Evolutionary conservation across 495 filamentous ascomycete genomes (phyloP).

Genomic region (Elasticomyces elasticus): DNA sequence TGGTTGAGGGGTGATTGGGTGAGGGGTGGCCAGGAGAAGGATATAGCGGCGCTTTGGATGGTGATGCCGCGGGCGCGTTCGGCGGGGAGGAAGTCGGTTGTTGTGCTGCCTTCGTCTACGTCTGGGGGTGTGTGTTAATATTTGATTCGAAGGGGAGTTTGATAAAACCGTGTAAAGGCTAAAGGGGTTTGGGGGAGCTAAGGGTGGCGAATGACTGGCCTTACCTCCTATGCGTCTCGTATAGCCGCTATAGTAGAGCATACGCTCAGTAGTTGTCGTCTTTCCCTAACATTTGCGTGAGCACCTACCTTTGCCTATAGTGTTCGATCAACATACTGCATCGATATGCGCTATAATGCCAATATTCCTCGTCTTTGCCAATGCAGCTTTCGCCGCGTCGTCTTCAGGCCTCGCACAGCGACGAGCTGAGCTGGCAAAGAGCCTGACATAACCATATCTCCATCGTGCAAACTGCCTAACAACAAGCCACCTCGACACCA

Average conservation of each 20-base stretch:
- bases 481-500: constrained; percentile 1
- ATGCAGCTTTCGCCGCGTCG: constrained; percentile 20
- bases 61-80: constrained; percentile 92
- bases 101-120: constrained; percentile 93
- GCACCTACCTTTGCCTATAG: not conserved
- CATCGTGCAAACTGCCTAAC: not conserved
- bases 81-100: constrained; percentile 94
- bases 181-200: not conserved
- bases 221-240: constrained; percentile 75
- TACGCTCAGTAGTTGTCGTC: constrained; percentile 97
- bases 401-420: not conserved
- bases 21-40: constrained; percentile 92
- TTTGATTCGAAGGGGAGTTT: constrained; percentile 16
- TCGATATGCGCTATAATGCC: constrained; percentile 99
- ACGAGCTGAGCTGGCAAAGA: not conserved
- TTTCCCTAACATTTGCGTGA: constrained; percentile 55
- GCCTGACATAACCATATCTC: not conserved
- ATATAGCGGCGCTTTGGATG: constrained; percentile 95
- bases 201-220: not conserved
- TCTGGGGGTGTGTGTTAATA: constrained; percentile 40
- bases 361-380: constrained; percentile 75
- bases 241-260: constrained; percentile 94
- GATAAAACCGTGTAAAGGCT: not conserved
- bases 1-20: constrained; percentile 9
- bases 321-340: constrained; percentile 49